Evolutionary conservation across 1,284 basidiomycete species (phyloP), one percentile per base, ranked within the genome.

Genomic region (Microbotryum violaceum): DNA sequence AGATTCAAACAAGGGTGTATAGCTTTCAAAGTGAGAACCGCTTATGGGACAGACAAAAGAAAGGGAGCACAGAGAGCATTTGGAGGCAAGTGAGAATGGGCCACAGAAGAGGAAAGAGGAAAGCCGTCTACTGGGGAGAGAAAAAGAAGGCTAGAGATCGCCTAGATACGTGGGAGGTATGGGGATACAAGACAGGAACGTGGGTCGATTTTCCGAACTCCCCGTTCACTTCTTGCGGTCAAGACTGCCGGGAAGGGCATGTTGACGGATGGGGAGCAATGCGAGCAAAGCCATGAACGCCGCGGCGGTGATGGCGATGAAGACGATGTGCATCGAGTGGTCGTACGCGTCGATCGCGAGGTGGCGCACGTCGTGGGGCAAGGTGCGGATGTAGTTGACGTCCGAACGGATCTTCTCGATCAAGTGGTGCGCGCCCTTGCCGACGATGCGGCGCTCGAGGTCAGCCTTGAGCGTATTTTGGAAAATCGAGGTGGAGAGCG

Each of bases 321-420:
- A 77, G 58, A 77, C 75, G 46, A 65, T 68, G 58, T 72, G 73
- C 71, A 77, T 74, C 59, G 74, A 70, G 50, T 66, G 54, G 58
- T 74, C 67, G 67, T 76, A 76, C 1, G 75, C 74, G 25, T 64
- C 69, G 47, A 76, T 73, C 7, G 75, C 75, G 27, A 66, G 69
- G 25, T 66, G 55, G 20, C 61, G 54, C 25, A 64, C 48, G 52
- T 66, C 62, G 49, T 62, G 54, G 44, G 68, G 65, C 27, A 71
- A 56, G 42, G 60, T 59, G 42, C 56, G 49, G 72, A 76, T 73
- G 55, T 69, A 64, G 29, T 60, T 61, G 25, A 75, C 75, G 52
- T 77, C 74, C 46, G 68, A 60, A 46, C 75, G 70, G 62, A 77
- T 75, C 27, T 64, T 56, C 27, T 63, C 57, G 61, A 75, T 74